phyloP scores from a whole-genome alignment of 1,284 basidiomycete species.

The Hemileia vastatrix region DNA sequence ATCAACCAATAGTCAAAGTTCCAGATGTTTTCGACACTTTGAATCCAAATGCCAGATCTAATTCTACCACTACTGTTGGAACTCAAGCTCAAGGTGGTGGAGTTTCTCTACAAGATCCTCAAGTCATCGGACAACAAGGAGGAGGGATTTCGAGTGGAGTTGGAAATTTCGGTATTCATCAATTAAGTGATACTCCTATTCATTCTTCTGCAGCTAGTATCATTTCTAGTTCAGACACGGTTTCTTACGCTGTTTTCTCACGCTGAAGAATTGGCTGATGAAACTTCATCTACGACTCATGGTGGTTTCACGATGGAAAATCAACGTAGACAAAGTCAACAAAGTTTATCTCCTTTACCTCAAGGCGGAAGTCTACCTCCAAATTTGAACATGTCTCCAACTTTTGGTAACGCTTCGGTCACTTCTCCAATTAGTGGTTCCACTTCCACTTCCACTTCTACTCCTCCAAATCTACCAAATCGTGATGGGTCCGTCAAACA shows the following conservation, averaged over 20 bases:
- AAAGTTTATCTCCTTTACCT: constrained; percentile 1
- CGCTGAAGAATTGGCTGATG: too few species aligned
- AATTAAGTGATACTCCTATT: too few species aligned
- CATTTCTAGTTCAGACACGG: constrained; percentile 27
- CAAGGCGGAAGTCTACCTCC: not conserved
- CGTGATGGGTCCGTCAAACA: not conserved
- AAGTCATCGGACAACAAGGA: too few species aligned
- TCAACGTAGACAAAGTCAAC: constrained; percentile 21
- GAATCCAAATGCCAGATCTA: not conserved
- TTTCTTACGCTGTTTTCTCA: constrained; percentile 26
- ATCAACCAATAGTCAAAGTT: constrained; percentile 25
- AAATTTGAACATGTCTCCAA: not conserved
- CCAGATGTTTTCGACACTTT: constrained; percentile 20
- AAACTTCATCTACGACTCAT: too few species aligned
- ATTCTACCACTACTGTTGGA: too few species aligned
- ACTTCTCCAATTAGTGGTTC: constrained; percentile 15
- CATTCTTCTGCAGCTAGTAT: constrained; percentile 16
- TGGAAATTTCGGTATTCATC: too few species aligned
- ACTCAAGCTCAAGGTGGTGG: not conserved
- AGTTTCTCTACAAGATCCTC: not conserved
- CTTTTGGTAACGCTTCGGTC: not conserved
- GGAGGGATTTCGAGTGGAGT: too few species aligned
- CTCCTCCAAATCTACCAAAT: not conserved
- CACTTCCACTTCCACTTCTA: not conserved
- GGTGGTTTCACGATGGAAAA: too few species aligned